These are phyloP conservation scores for Zygoascus tannicola DNA, from an alignment of 805 yeast species.

Conservation along the genomic window DNA sequence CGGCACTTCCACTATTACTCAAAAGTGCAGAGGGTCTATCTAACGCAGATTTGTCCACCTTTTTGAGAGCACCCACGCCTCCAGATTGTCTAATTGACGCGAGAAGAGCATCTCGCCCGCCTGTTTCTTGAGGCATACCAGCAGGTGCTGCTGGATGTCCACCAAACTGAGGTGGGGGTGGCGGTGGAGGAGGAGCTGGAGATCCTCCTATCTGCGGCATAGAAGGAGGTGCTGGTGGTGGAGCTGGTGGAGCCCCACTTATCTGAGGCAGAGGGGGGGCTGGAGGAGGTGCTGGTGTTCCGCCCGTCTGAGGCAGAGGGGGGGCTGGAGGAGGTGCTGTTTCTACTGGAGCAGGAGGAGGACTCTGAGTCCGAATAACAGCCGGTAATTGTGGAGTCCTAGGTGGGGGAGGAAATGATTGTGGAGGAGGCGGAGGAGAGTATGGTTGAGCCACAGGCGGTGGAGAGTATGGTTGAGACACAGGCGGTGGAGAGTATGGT, in stretches of 20 bases:
- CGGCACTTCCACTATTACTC: constrained; percentile 25
- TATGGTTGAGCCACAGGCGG: constrained; percentile 21
- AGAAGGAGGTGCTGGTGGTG: constrained; percentile 32
- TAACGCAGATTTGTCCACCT: constrained; percentile 73
- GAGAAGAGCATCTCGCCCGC: constrained; percentile 69
- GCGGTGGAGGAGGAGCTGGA: constrained; percentile 24
- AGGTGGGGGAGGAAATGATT: constrained; percentile 21
- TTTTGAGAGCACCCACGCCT: constrained; percentile 58
- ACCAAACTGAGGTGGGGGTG: constrained; percentile 26
- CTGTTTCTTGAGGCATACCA: constrained; percentile 25
- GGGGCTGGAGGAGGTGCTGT: constrained; percentile 21
- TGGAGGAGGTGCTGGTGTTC: constrained; percentile 24
- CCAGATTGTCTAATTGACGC: constrained; percentile 80
- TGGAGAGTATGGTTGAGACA: constrained; percentile 36
- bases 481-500: constrained; percentile 5
- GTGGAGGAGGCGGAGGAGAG: constrained; percentile 17
- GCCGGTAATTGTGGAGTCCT: constrained; percentile 27
- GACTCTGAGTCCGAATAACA: constrained; percentile 18
- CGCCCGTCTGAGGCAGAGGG: constrained; percentile 18
- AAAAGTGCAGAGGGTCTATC: constrained; percentile 69
- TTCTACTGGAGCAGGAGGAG: constrained; percentile 20
- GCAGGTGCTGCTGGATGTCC: constrained; percentile 29
- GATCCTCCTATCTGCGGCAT: constrained; percentile 5
- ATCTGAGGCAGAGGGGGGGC: constrained; percentile 26
- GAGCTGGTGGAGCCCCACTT: constrained; percentile 25